Evolutionary conservation across 1,284 basidiomycete species (phyloP).

Genomic region (Athelia psychrophila): DNA sequence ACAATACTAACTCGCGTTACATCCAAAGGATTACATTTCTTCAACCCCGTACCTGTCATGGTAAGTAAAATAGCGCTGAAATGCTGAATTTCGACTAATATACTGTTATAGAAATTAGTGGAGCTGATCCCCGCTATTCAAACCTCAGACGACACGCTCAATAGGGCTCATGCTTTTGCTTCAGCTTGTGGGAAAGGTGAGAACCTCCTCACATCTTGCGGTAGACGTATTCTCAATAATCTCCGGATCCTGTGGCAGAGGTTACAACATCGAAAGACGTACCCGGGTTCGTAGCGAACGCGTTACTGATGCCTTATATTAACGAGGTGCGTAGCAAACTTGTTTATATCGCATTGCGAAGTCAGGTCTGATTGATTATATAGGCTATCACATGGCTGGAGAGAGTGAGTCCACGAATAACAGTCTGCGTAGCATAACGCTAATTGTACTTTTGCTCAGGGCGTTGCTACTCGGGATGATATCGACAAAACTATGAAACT

Average conservation of each 20-base stretch:
- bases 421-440: no score
- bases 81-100: background rate
- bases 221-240: background rate
- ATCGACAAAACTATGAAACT: conserved; percentile 93
- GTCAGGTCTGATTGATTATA: conserved; percentile 28
- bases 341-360: background rate
- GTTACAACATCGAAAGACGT: conserved; percentile 87
- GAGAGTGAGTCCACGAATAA: conserved; percentile 44
- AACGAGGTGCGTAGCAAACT: conserved; percentile 61
- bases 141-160: conserved; percentile 76
- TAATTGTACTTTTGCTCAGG: conserved; percentile 36
- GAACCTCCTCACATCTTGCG: conserved; percentile 11
- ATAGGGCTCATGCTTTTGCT: conserved; percentile 81
- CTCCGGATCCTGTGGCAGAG: conserved; percentile 45
- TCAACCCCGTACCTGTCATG: conserved; percentile 96
- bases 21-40: conserved; percentile 81
- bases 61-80: conserved; percentile 33
- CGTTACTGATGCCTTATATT: conserved; percentile 89
- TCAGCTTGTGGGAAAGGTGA: conserved; percentile 87
- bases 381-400: conserved; percentile 87
- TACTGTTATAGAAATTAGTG: conserved; percentile 73
- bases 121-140: conserved; percentile 93
- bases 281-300: conserved; percentile 89
- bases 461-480: conserved; percentile 88
- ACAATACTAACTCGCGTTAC: no score